Evolutionary conservation across 2,329 filamentous ascomycete species (phyloP), one percentile per base, ranked within the genome.

Genomic region (Penicillium occitanis): DNA sequence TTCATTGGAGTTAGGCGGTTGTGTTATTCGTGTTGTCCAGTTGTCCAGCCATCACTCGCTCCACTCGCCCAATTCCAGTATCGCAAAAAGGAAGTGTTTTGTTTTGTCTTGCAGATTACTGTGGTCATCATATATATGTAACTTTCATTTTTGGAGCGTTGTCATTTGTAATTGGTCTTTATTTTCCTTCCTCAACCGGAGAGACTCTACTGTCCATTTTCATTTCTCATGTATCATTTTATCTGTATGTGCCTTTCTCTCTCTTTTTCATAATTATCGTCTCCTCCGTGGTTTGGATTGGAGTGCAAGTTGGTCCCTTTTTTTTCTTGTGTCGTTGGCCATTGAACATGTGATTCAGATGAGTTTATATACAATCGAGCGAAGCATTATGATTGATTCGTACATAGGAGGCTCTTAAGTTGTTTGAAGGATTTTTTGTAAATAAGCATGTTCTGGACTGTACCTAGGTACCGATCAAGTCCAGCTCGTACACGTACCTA

Each of bases 251-350:
- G 5, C 51, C 14, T 19, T 22, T 55, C 14, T 30, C 48, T 51
- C 46, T 30, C 25, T 30, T 42, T 60, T 60, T 53, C 44, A 44
- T 55, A 53, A 55, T 64, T 11, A 37, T 58, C 42, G 50, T 58
- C 78, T 93, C 71, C 84, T 87, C 75, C 85, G 87, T 70, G 93
- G 92, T 79, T 87, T 93, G 64, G 91, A 40, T 64, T 63, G 62
- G 53, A 40, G 53, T 37, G 53, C 53, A 63, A 63, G 51, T 51
- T 51, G 48, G 40, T 11, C 3, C 13, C 42, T 33, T 62, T 37
- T 63, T 69, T 79, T 83, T 50, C 87, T 88, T 64, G 85, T 85
- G 2, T 11, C 10, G 79, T 70, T 68, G 33, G 22, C 61, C 25
- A 42, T 57, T 57, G 53, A 57, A 57, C 53, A 25, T 62, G 30